Percentiles rank a stretch among this genome's conserved stretches.
Evolutionary conservation across 441 rosid species (phyloP).

Genomic region (Heliophila coronopifolia): DNA sequence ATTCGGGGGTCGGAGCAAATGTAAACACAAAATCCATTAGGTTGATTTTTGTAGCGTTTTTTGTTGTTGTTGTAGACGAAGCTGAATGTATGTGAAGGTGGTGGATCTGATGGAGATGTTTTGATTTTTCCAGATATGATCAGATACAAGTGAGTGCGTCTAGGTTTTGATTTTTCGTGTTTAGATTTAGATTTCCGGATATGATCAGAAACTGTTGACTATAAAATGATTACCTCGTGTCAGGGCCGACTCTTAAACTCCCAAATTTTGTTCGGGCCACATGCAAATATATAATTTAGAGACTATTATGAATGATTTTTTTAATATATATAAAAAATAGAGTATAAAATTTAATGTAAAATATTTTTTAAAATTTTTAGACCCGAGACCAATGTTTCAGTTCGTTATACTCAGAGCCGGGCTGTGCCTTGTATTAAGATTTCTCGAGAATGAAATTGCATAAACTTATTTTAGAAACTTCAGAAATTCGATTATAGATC

Average conservation of each 20-base stretch:
- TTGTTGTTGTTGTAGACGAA: conserved; percentile 38
- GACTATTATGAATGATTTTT: too few relatives aligned
- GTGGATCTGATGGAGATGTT: conserved; percentile 70
- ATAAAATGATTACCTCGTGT: background rate
- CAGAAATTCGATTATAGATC: background rate
- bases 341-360: too few relatives aligned
- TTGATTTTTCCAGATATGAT: conserved; percentile 85
- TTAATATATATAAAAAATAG: too few relatives aligned
- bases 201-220: conserved; percentile 9
- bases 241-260: too few relatives aligned
- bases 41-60: background rate
- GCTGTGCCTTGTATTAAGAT: too few relatives aligned
- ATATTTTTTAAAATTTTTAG: too few relatives aligned
- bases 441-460: background rate
- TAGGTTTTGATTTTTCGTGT: background rate
- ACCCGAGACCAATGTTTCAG: too few relatives aligned
- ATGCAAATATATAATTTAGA: too few relatives aligned
- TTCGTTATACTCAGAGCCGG: too few relatives aligned
- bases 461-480: conserved; percentile 3
- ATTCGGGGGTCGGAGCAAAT: too few relatives aligned
- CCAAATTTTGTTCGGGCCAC: too few relatives aligned
- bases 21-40: too few relatives aligned
- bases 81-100: conserved; percentile 63
- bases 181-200: background rate
- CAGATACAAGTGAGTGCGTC: conserved; percentile 59